Evolutionary conservation across 805 yeast genomes (phyloP), one percentile per base, ranked within the genome.

Genomic region (Yarrowia osloensis): DNA sequence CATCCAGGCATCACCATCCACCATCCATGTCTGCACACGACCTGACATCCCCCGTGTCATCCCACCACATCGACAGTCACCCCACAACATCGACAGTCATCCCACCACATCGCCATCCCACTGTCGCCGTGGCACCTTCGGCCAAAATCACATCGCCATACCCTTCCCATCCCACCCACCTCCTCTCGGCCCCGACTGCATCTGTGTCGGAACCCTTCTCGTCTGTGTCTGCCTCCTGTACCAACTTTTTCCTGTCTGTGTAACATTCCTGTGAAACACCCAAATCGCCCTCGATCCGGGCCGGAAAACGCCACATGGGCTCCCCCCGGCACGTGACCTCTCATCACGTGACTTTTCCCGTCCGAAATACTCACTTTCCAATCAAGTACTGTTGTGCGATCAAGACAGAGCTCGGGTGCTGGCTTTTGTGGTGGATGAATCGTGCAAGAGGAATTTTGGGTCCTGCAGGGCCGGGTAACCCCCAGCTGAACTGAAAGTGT

Each of bases 401-500:
- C 47, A 40, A 57, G 63, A 57, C 49, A 57, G 63, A 57, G 49
- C 49, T 57, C 46, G 26, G 33, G 59, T 35, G 62, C 33, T 54
- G 62, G 62, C 62, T 54, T 52, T 55, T 39, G 63, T 39, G 63
- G 63, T 39, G 35, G 44, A 40, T 57, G 63, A 17, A 54, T 24
- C 24, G 44, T 35, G 44, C 44, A 54, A 54, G 61, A 57, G 63
- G 49, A 57, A 39, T 57, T 57, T 55, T 57, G 63, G 63, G 47
- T 28, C 62, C 44, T 35, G 62, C 46, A 37, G 62, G 17, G 63
- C 63, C 47, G 63, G 63, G 63, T 57, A 57, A 57, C 63, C 37
- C 49, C 35, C 9, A 17, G 9, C 15, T 11, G 26, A 21, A 21
- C 4, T 39, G 42, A 21, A 21, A 39, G 22, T 39, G 21, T 19